Conservation (phyloP, 345 rosid species). For the Populus euphratica region DNA sequence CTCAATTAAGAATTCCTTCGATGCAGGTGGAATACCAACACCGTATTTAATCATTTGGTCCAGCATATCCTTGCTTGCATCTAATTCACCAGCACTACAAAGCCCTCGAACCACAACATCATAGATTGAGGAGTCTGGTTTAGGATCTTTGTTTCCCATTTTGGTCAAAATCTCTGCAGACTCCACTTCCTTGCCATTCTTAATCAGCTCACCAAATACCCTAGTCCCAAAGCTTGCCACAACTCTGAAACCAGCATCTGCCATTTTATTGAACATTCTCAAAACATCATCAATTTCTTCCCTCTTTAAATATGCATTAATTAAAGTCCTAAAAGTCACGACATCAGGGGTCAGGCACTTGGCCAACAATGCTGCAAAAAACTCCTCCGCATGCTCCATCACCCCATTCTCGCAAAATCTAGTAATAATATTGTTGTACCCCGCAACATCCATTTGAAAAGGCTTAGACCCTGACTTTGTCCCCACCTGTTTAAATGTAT, state of each 20-base stretch:
- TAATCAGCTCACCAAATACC: constrained; percentile 65
- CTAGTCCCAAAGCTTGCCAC: constrained; percentile 77
- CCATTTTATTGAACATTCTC: constrained; percentile 59
- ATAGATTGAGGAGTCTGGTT: constrained; percentile 78
- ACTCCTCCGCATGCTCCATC: constrained; percentile 66
- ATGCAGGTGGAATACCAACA: constrained; percentile 60
- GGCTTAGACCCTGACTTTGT: constrained; percentile 64
- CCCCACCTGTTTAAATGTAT: constrained; percentile 68
- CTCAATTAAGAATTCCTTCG: constrained; percentile 46
- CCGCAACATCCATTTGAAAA: constrained; percentile 79
- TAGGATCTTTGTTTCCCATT: constrained; percentile 92
- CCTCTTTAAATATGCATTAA: constrained; percentile 69
- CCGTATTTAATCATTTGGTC: constrained; percentile 64
- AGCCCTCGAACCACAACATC: constrained; percentile 84
- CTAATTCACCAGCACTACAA: constrained; percentile 62
- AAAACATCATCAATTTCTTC: constrained; percentile 72
- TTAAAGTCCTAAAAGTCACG: constrained; percentile 59
- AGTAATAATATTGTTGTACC: constrained; percentile 67
- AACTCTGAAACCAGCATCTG: constrained; percentile 70
- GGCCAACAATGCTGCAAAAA: constrained; percentile 50
- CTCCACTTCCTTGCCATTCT: constrained; percentile 65
- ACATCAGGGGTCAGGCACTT: constrained; percentile 79
- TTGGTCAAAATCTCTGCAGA: constrained; percentile 61
- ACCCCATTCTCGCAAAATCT: constrained; percentile 74
- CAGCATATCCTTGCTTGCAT: constrained; percentile 45